Evolutionary conservation across 768 basidiomycete species (phyloP), one percentile per base, ranked within the genome.

Genomic region (Rhizopogon vesiculosus): DNA sequence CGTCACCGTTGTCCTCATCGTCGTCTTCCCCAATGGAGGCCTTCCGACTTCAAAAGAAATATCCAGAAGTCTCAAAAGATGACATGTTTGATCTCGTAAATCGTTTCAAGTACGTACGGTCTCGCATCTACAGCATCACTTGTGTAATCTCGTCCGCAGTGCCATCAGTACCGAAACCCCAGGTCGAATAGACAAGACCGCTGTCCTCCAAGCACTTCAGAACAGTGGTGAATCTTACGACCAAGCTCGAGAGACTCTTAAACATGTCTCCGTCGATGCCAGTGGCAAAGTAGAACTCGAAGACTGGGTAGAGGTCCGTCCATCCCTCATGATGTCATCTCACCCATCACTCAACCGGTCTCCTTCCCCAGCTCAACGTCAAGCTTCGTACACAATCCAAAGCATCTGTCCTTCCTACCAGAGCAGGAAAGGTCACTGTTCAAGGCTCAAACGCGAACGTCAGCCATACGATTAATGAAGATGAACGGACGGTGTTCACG

Each of bases 391-490:
- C 81, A 3, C 77, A 83, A 64, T 53, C 56, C 57, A 77, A 49
- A 66, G 73, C 69, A 61, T 72, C 63, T 61, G 79, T 67, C 57
- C 83, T 78, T 16, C 77, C 79, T 7, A 85, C 84, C 9, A 86
- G 82, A 64, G 86, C 86, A 18, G 95, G 95, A 15, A 96, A 93
- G 67, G 92, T 98, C 57, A 92, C 91, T 1, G 92, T 98, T 22
- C 85, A 93, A 67, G 96, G 96, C 55, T 93, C 93, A 3, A 97
- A 92, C 62, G 89, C 91, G 51, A 97, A 95, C 72, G 91, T 93
- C 59, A 92, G 89, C 72, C 96, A 98, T 74, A 96, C 96, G 35
- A 88, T 98, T 73, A 97, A 97, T 75, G 93, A 98, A 71, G 96
- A 98, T 69, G 96, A 98, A 69, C 80, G 93, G 52, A 77, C 82